phyloP scores from a whole-genome alignment of 805 yeast genomes.

The Kodamaea nitidulidarum region DNA sequence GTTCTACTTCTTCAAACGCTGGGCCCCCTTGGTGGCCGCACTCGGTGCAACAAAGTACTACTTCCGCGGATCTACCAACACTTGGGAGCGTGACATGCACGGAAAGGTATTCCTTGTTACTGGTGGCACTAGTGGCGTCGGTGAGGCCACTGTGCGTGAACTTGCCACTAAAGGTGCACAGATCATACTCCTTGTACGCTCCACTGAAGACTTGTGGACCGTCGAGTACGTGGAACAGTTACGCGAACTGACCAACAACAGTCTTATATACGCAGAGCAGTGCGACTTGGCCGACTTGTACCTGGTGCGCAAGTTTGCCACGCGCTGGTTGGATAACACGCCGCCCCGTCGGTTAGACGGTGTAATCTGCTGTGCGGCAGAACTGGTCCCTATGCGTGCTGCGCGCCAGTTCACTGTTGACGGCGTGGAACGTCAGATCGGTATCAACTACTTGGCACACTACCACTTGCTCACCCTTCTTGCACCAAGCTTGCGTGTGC shows the following conservation, averaged over 20 bases:
- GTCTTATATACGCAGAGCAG: slow-evolving; percentile 82
- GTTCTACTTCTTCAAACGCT: slow-evolving; percentile 53
- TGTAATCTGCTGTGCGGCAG: slow-evolving; percentile 83
- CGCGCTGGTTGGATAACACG: slow-evolving; percentile 85
- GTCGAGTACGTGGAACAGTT: slow-evolving; percentile 76
- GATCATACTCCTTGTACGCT: slow-evolving; percentile 64
- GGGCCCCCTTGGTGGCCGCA: slow-evolving; percentile 48
- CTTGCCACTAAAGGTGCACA: slow-evolving; percentile 86
- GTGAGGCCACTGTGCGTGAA: slow-evolving; percentile 69
- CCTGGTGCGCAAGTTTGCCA: slow-evolving; percentile 84
- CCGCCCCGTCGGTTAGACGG: slow-evolving; percentile 93
- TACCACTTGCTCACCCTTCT: slow-evolving; percentile 75
- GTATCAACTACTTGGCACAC: slow-evolving; percentile 76
- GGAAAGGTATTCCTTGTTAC: slow-evolving; percentile 80
- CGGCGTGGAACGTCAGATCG: slow-evolving; percentile 84
- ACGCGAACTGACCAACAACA: slow-evolving; percentile 64
- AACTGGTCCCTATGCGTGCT: slow-evolving; percentile 64
- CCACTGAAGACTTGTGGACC: slow-evolving; percentile 65
- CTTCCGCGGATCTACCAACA: slow-evolving; percentile 74
- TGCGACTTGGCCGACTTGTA: slow-evolving; percentile 74
- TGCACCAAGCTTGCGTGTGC: slow-evolving; percentile 80
- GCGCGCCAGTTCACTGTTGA: slow-evolving; percentile 67
- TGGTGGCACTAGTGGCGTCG: slow-evolving; percentile 95
- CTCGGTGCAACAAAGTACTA: slow-evolving; percentile 59
- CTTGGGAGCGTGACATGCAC: slow-evolving; percentile 90